These are phyloP conservation scores for Ophiocordyceps robertsii DNA, from an alignment of 2,329 filamentous ascomycete species.

Conservation along the genomic window DNA sequence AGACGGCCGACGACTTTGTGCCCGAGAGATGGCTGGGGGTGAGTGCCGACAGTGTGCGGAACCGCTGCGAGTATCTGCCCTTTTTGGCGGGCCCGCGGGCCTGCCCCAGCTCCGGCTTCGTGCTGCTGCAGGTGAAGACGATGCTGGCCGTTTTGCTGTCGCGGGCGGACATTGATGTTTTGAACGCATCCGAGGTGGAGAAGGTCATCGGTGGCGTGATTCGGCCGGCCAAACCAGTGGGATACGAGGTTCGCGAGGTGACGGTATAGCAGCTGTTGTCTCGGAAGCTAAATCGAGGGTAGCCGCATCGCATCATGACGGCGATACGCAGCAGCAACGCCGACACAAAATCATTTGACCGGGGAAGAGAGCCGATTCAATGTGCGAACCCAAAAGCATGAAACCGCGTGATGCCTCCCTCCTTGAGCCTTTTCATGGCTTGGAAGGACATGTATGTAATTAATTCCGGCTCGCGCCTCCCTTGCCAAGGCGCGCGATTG, in stretches of 20 bases:
- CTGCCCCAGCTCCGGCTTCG: slow-evolving; percentile 2
- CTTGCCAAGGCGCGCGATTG: too few relatives aligned
- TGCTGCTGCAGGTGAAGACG: slow-evolving; percentile 3
- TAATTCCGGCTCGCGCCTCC: too few relatives aligned
- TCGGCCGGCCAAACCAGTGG: neutral
- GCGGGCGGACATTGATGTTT: neutral
- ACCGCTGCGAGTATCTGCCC: slow-evolving; percentile 1
- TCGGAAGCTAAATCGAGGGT: too few relatives aligned
- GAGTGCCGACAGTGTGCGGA: neutral
- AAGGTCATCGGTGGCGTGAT: slow-evolving; percentile 1
- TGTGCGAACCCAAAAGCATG: too few relatives aligned
- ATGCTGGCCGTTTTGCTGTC: slow-evolving; percentile 1
- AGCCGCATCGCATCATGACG: too few relatives aligned
- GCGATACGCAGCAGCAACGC: too few relatives aligned
- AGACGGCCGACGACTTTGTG: neutral
- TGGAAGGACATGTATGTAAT: too few relatives aligned
- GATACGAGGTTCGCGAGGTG: neutral
- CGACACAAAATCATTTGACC: too few relatives aligned
- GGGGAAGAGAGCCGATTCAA: too few relatives aligned
- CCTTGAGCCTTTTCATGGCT: too few relatives aligned
- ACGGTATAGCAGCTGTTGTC: too few relatives aligned
- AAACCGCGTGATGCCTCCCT: too few relatives aligned
- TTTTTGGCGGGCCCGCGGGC: slow-evolving; percentile 1
- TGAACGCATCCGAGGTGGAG: neutral
- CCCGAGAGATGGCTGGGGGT: slow-evolving; percentile 1